Base-by-base conservation (phyloP, 164 flowering plant genomes). In the Vitis rotundifolia region DNA sequence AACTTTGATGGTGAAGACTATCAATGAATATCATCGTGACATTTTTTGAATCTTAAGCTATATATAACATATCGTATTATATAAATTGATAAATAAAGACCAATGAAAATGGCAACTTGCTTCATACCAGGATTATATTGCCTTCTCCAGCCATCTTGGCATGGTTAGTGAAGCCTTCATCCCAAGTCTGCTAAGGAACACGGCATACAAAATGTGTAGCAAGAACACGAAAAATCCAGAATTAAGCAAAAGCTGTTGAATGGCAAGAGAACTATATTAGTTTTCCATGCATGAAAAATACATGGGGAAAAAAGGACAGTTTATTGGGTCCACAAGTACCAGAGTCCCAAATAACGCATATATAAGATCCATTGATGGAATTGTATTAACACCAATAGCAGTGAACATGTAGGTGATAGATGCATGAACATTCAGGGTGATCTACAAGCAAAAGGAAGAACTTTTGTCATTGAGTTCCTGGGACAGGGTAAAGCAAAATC, bases 361-460 rank as follows among this genome's bases (percentile, higher is more conserved):
- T 73, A 92, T 90, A 2, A 74, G 49, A 65, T 76, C 71, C 98
- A 95, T 92, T 8, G 98, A 89, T 16, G 94, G 98, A 68, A 91
- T 77, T 53, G 83, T 31, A 71, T 84, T 86, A 47, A 90, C 28
- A 11, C 98, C 96, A 12, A 83, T 44, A 63, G 89, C 83, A 48
- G 97, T 79, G 71, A 89, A 87, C 61, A 89, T 14, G 69, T 77
- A 88, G 6, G 97, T 74, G 59, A 95, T 80, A 49, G 91, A 79
- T 59, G 98, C 97, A 76, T 95, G 97, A 60, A 92, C 79, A 72
- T 92, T 95, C 67, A 91, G 80, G 49, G 93, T 89, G 81, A 94
- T 94, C 98, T 94, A 80, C 83, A 83, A 70, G 64, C 19, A 73
- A 67, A 71, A 51, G 29, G 67, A 75, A 61, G 11, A 62, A 54